phyloP scores from a whole-genome alignment of 2,329 filamentous ascomycete species.

The Cercospora sp. region DNA sequence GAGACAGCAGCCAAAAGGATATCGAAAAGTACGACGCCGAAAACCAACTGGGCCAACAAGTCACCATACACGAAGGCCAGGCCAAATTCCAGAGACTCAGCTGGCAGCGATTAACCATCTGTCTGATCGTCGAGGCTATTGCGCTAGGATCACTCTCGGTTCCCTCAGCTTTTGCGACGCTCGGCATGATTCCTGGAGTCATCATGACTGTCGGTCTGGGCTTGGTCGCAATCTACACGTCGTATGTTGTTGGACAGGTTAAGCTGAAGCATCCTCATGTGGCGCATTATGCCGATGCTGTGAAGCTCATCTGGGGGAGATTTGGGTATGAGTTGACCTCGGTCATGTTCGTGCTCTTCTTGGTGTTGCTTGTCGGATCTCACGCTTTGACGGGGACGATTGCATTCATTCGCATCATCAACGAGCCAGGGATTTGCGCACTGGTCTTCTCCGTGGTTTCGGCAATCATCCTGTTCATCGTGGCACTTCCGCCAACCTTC shows the following conservation, averaged over 20 bases:
- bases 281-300: slow-evolving; percentile 48
- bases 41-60: slow-evolving; percentile 20
- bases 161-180: slow-evolving; percentile 55
- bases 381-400: slow-evolving; percentile 50
- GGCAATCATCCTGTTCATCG: slow-evolving; percentile 42
- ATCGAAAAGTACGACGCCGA: slow-evolving; percentile 20
- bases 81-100: slow-evolving; percentile 46
- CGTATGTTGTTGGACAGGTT: slow-evolving; percentile 63
- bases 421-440: slow-evolving; percentile 42
- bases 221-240: slow-evolving; percentile 61
- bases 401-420: slow-evolving; percentile 47
- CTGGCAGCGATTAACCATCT: slow-evolving; percentile 49
- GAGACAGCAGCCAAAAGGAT: slow-evolving; percentile 17
- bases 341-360: slow-evolving; percentile 46
- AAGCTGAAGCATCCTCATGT: slow-evolving; percentile 52
- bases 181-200: slow-evolving; percentile 58
- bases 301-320: slow-evolving; percentile 45
- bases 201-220: slow-evolving; percentile 58
- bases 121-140: slow-evolving; percentile 61
- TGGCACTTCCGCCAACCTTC: slow-evolving; percentile 41
- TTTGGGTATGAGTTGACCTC: slow-evolving; percentile 47
- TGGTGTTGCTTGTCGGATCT: slow-evolving; percentile 47
- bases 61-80: slow-evolving; percentile 36
- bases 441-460: slow-evolving; percentile 47
- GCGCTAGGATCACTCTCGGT: slow-evolving; percentile 60